These are phyloP conservation scores for Ophiocordyceps camponoti-saundersi DNA, from an alignment of 2,329 filamentous ascomycete species.

Conservation along the genomic window DNA sequence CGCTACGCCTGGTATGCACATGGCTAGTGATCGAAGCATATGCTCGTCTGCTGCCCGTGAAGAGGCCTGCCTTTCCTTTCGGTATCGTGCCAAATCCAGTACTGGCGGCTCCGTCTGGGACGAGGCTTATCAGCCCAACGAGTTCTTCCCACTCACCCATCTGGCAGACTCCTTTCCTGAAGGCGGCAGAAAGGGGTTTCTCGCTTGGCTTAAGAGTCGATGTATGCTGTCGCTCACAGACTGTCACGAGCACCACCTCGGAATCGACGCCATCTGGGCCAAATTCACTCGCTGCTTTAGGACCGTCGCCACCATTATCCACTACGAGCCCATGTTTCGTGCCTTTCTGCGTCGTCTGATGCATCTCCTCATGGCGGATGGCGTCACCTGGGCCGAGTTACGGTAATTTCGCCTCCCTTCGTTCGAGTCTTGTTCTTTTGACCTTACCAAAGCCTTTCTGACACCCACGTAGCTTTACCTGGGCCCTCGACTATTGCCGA, in stretches of 20 bases:
- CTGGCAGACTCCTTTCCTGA: slow-evolving; percentile 62
- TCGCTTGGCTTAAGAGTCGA: slow-evolving; percentile 59
- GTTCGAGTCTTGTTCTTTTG: background rate
- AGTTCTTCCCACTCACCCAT: slow-evolving; percentile 37
- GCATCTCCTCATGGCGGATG: slow-evolving; percentile 56
- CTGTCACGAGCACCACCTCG: slow-evolving; percentile 64
- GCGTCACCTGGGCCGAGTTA: slow-evolving; percentile 72
- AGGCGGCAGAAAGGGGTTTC: slow-evolving; percentile 54
- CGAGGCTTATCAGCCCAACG: slow-evolving; percentile 39
- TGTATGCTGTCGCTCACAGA: slow-evolving; percentile 58
- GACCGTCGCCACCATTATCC: slow-evolving; percentile 57
- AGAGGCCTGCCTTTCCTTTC: slow-evolving; percentile 42
- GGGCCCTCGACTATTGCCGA: slow-evolving; percentile 52
- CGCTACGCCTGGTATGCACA: slow-evolving; percentile 55
- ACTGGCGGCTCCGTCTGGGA: slow-evolving; percentile 46
- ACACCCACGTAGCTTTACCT: slow-evolving; percentile 37
- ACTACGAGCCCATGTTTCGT: slow-evolving; percentile 82
- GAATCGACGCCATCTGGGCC: slow-evolving; percentile 67
- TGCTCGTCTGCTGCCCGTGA: slow-evolving; percentile 32
- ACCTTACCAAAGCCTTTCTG: background rate
- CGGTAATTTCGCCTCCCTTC: slow-evolving; percentile 18
- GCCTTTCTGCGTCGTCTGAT: slow-evolving; percentile 58
- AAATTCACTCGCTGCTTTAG: slow-evolving; percentile 65
- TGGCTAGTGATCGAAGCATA: slow-evolving; percentile 44
- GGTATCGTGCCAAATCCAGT: slow-evolving; percentile 31